Percentiles rank a stretch among this genome's conserved stretches.
phyloP scores from a whole-genome alignment of 495 filamentous ascomycete species.

The Xylaria cubensis region DNA sequence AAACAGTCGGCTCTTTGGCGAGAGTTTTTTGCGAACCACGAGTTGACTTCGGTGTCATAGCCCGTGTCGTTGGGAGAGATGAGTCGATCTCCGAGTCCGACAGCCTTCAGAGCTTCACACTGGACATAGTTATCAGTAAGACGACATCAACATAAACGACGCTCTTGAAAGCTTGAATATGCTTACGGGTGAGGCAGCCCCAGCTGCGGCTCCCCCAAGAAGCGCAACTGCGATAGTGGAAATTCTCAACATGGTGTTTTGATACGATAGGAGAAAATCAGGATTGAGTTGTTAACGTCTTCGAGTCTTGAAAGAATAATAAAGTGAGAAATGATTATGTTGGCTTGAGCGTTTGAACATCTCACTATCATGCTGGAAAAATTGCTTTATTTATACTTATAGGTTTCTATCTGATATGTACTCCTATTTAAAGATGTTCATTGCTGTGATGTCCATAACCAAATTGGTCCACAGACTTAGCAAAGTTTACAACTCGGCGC shows the following conservation, averaged over 20 bases:
- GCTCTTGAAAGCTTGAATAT: not conserved
- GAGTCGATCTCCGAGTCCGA: slow-evolving; percentile 34
- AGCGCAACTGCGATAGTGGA: not conserved
- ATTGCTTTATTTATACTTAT: slow-evolving; percentile 8
- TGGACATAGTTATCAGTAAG: not conserved
- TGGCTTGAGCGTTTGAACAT: not conserved
- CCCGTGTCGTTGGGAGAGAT: slow-evolving; percentile 32
- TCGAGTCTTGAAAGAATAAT: not conserved
- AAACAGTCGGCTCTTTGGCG: slow-evolving; percentile 46
- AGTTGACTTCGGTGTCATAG: slow-evolving; percentile 35
- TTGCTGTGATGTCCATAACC: not conserved
- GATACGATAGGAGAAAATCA: not conserved
- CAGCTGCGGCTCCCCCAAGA: not conserved
- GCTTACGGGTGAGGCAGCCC: slow-evolving; percentile 12
- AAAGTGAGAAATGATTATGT: not conserved
- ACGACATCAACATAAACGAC: not conserved
- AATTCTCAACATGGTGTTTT: slow-evolving; percentile 2
- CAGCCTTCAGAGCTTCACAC: slow-evolving; percentile 36
- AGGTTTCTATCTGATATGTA: not conserved
- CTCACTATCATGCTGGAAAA: not conserved
- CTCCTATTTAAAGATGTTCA: not conserved
- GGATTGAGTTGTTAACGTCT: not conserved
- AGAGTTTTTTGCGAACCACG: slow-evolving; percentile 55
- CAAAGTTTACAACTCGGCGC: not conserved
- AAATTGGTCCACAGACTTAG: not conserved